Evolutionary conservation across 202 grass and related monocot species (phyloP).

Genomic region (Bolboschoenoplectus hybrid): DNA sequence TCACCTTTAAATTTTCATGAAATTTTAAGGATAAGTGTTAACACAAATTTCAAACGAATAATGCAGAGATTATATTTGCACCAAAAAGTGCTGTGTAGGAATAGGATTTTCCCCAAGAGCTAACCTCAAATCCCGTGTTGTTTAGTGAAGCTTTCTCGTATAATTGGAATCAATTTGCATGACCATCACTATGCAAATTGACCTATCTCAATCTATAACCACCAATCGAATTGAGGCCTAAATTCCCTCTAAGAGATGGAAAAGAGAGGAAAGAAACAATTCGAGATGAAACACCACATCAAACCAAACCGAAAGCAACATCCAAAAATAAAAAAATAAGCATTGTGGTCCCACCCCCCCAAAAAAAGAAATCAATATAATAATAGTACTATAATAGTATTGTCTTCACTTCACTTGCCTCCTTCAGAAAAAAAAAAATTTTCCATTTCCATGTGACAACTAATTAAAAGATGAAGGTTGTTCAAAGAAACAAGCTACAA

Average conservation of each 20-base stretch:
- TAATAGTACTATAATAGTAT: background rate
- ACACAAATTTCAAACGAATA: too few relatives aligned
- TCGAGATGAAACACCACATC: background rate
- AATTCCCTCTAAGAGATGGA: background rate
- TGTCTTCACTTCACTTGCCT: background rate
- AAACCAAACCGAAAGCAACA: conserved; percentile 36
- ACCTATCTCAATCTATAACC: background rate
- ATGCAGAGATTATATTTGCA: too few relatives aligned
- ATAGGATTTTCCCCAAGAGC: background rate
- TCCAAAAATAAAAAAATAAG: conserved; percentile 7
- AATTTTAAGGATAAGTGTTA: too few relatives aligned
- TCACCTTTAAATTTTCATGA: too few relatives aligned
- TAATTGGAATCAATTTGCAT: conserved; percentile 14
- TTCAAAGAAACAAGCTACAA: conserved; percentile 29
- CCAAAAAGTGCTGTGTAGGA: background rate
- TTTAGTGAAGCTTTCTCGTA: background rate
- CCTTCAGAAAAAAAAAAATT: background rate
- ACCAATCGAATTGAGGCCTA: background rate
- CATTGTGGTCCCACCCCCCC: background rate
- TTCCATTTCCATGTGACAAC: conserved; percentile 6
- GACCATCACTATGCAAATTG: conserved; percentile 4
- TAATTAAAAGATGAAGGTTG: conserved; percentile 16
- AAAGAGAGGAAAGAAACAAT: conserved; percentile 23
- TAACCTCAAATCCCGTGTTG: conserved; percentile 6
- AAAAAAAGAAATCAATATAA: conserved; percentile 6